Evolutionary conservation across 1,139 yeast genomes (phyloP), one percentile per base, ranked within the genome.

Genomic region (Saccharomyces hybrid): DNA sequence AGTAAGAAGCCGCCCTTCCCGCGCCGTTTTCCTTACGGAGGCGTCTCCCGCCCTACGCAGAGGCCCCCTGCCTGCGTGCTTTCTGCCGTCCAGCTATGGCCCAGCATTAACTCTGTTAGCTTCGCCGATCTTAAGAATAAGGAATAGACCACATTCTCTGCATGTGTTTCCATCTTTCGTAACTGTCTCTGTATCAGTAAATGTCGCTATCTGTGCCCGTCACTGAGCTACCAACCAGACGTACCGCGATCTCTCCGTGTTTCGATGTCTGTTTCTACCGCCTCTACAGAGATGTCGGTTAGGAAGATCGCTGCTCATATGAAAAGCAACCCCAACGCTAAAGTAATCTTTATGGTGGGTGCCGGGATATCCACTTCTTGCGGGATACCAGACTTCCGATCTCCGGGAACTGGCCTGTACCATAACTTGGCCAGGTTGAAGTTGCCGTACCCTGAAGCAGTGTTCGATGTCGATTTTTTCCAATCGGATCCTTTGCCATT

Each of bases 321-420:
- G 1, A 57, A 64, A 14, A 58, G 60, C 23, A 48, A 64, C 13
- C 66, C 67, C 1, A 60, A 66, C 11, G 56, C 67, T 0, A 66
- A 72, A 52, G 68, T 73, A 7, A 65, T 74, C 8, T 71, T 74
- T 55, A 64, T 73, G 73, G 85, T 83, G 13, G 98, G 98, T 1
- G 99, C 99, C 0, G 99, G 99, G 1, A 83, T 89, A 49, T 88
- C 97, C 4, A 91, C 98, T 0, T 77, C 86, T 1, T 91, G 96
- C 34, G 98, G 98, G 0, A 91, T 91, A 50, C 99, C 98, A 0
- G 98, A 93, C 67, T 93, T 93, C 68, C 76, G 98, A 61, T 84
- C 95, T 20, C 97, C 98, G 0, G 80, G 83, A 51, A 91, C 98
- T 0, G 99, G 99, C 0, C 76, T 91, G 7, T 91, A 91, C 65